These are phyloP conservation scores for Solanum clarkiae DNA, from an alignment of 257 asterid species.

Conservation along the genomic window DNA sequence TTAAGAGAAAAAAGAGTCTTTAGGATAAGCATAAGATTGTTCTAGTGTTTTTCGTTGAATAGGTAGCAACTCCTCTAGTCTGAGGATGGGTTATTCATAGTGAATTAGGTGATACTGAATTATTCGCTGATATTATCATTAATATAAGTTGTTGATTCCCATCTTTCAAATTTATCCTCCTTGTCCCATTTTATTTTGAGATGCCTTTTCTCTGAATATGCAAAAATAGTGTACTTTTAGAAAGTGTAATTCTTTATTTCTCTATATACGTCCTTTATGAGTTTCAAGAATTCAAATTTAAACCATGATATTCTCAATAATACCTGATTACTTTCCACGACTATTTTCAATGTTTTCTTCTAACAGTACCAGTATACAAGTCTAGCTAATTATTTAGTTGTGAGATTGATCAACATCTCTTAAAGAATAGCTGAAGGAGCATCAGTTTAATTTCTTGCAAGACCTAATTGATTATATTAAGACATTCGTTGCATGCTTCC, in stretches of 20 bases:
- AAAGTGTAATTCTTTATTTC: neutral
- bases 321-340: neutral
- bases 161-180: neutral
- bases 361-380: neutral
- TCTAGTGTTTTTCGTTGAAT: neutral
- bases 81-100: neutral
- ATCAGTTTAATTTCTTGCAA: neutral
- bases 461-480: neutral
- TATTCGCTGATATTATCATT: neutral
- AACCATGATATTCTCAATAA: neutral
- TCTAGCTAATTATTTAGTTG: neutral
- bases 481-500: neutral
- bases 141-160: neutral
- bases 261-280: neutral
- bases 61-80: neutral
- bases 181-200: neutral
- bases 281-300: neutral
- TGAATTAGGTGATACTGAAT: neutral
- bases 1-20: neutral
- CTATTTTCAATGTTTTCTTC: neutral
- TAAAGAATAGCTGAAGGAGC: neutral
- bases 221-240: neutral
- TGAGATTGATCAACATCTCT: neutral
- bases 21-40: neutral
- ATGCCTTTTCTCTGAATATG: neutral